These are phyloP conservation scores for Triglochin maritima DNA, from an alignment of 106 monocot species.

Conservation along the genomic window DNA sequence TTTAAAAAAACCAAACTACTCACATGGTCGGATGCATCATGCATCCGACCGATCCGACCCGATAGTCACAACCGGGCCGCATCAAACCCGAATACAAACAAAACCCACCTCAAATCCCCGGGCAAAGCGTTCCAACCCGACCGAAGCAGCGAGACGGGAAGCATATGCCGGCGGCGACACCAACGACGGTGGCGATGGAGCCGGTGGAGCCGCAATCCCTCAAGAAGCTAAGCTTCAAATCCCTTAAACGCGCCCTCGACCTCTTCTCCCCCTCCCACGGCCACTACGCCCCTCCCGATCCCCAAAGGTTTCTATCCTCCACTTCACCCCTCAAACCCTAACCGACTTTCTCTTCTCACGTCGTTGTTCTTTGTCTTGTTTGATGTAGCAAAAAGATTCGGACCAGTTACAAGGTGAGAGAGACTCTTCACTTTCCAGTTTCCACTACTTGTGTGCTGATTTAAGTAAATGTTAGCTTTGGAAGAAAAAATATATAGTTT, in stretches of 20 bases:
- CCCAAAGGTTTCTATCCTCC: conserved; percentile 38
- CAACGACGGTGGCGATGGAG: conserved; percentile 30
- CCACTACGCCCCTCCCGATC: conserved; percentile 42
- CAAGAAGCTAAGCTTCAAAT: conserved; percentile 93
- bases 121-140: no score
- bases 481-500: no score
- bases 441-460: no score
- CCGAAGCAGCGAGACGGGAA: no score
- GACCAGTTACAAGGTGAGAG: conserved; percentile 66
- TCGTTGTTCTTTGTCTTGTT: neutral
- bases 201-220: conserved; percentile 94
- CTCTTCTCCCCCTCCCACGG: conserved; percentile 71
- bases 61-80: no score
- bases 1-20: no score
- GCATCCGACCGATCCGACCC: no score
- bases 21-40: no score
- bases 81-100: no score
- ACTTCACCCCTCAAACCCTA: conserved; percentile 14
- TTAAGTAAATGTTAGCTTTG: no score
- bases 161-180: conserved; percentile 14
- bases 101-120: no score
- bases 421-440: no score
- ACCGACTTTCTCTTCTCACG: neutral
- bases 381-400: conserved; percentile 62
- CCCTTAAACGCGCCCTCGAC: conserved; percentile 87